Base-by-base conservation (phyloP, 257 asterid species). In the Oldenlandia corymbosa region DNA sequence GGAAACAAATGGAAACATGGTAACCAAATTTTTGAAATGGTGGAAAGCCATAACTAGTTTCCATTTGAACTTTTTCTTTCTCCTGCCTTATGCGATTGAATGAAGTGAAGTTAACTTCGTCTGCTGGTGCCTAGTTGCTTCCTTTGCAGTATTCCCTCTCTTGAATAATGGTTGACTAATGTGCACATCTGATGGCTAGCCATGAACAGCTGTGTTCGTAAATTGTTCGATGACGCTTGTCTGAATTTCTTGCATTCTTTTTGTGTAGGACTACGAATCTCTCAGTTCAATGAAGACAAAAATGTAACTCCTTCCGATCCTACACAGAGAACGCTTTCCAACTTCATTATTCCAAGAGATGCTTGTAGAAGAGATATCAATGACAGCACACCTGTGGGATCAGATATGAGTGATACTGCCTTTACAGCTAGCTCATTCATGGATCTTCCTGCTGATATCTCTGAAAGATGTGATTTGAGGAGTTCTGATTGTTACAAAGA, bases 221-320 rank as follows among this genome's bases (percentile, higher is more conserved):
- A 27, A 30, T 48, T 26, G 47, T 30, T 49, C 18, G 24, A 37
- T 18, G 26, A 47, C 34, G 1, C 16, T 7, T 21, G 28, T 26
- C 43, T 70, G 55, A 69, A 34, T 60, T 58, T 36, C 57, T 73
- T 34, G 32, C 47, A 28, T 62, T 47, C 32, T 61, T 64, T 21
- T 61, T 41, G 66, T 61, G 32, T 48, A 92, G 99, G 99, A 67
- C 77, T 92, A 60, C 88, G 97, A 45, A 81, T 92, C 83, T 87
- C 97, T 66, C 88, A 92, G 65, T 84, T 92, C 71, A 76, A 53
- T 72, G 94, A 89, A 54, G 88, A 87, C 46, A 68, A 72, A 57
- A 83, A 80, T 71, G 82, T 80, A 24, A 71, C 49, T 65, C 68
- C 75, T 60, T 37, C 72, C 59, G 97, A 87, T 76, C 96, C 95